Evolutionary conservation across 2,329 filamentous ascomycete genomes (phyloP), one percentile per base, ranked within the genome.

Genomic region (Kalaharituber pfeilii): DNA sequence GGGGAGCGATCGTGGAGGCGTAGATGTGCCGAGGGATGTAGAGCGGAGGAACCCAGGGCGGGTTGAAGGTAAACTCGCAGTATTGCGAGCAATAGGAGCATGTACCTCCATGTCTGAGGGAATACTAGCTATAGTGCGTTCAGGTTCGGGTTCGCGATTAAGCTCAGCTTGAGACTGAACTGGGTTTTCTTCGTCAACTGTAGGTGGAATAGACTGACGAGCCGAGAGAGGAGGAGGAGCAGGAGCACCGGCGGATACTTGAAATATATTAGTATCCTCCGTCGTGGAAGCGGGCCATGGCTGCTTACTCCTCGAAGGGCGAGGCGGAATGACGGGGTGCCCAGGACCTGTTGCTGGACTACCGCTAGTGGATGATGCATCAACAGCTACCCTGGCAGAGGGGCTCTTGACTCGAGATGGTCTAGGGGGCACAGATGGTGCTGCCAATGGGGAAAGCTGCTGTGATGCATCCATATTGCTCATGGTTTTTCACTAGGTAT

Each of bases 251-350:
- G 51, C 44, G n/a, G 47, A 49, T 13, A 5, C 20, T 8, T 4
- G 4, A 18, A 15, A 13, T 39, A 39, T 39, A 39, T 39, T 39
- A 9, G 33, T 39, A 50, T 54, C 49, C 18, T 49, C 25, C 13
- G 45, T 22, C 30, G 49, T 30, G 18, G 53, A 54, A 6, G 30
- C 50, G 13, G 54, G 55, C 11, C 55, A 20, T 18, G 61, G 59
- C 33, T 61, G 59, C 42, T 62, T 63, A 49, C 57, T 57, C 42
- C 60, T 70, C 39, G 69, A 68, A 8, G 77, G 78, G 58, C 78
- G 74, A 62, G 77, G 76, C 49, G 78, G 78, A 55, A 80, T 70
- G 53, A 65, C 64, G n/a, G 78, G 77, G 53, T 70, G 18, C 39
- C 18, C 42, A 24, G 56, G 44, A 51, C 52, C 28, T 3, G 69